These are phyloP conservation scores for Hypseocharis bilobata DNA, from an alignment of 441 rosid genomes.

Conservation along the genomic window DNA sequence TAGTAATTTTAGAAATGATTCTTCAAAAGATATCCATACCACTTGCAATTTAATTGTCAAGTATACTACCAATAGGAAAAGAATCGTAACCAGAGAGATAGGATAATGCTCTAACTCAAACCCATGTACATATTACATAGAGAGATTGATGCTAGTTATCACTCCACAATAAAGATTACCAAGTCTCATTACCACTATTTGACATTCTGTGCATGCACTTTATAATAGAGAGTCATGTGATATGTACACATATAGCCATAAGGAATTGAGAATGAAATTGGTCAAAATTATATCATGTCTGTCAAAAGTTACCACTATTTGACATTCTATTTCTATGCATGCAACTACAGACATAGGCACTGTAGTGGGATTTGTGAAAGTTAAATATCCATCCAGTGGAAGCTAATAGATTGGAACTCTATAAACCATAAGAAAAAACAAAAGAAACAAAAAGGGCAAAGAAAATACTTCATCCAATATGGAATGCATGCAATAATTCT, in stretches of 20 bases:
- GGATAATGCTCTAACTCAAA: neutral
- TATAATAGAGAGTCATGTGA: neutral
- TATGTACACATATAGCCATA: neutral
- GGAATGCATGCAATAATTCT: neutral
- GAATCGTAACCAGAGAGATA: neutral
- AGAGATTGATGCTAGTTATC: neutral
- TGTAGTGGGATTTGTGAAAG: neutral
- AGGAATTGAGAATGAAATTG: neutral
- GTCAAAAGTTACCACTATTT: neutral
- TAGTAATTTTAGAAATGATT: neutral
- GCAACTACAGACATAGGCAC: neutral
- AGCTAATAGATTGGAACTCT: neutral
- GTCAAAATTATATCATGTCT: too few species aligned
- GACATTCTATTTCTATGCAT: neutral
- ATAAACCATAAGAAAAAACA: too few species aligned
- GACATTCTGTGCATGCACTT: too few species aligned
- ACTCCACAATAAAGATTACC: too few species aligned
- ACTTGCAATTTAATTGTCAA: neutral
- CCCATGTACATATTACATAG: neutral
- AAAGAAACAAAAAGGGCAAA: neutral
- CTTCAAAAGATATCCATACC: conserved; percentile 2
- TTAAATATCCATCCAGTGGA: neutral
- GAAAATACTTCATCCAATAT: neutral
- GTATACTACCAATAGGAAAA: neutral
- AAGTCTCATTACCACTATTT: too few species aligned